phyloP scores from a whole-genome alignment of 768 basidiomycete species.

The Trametes sanguinea region DNA sequence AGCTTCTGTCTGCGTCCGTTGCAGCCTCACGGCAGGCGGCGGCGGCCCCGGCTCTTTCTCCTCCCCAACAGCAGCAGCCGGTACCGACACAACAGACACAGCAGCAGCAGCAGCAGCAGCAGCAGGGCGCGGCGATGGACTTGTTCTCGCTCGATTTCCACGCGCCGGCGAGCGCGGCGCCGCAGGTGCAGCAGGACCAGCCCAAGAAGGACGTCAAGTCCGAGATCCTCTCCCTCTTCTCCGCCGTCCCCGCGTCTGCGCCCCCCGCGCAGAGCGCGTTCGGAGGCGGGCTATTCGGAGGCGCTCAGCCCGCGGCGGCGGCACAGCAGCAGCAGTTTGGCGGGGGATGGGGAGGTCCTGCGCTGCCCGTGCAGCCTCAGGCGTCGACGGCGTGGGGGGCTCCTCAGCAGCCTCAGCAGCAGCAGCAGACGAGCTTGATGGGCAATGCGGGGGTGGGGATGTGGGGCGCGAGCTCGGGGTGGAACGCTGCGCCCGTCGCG shows the following conservation, averaged over 20 bases:
- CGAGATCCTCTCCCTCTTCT: constrained; percentile 84
- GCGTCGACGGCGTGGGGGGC: constrained; percentile 32
- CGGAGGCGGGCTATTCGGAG: background rate
- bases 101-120: constrained; percentile 31
- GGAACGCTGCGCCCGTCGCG: constrained; percentile 45
- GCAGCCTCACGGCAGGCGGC: constrained; percentile 18
- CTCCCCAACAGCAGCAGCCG: constrained; percentile 18
- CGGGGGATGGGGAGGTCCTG: background rate
- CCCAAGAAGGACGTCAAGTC: constrained; percentile 76
- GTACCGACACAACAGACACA: constrained; percentile 28
- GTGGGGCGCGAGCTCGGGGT: constrained; percentile 72
- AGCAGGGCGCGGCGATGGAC: constrained; percentile 49
- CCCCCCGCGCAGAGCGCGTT: constrained; percentile 21
- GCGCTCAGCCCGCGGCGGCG: constrained; percentile 18
- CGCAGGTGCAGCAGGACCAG: constrained; percentile 29
- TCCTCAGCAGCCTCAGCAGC: constrained; percentile 22
- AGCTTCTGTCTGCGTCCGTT: constrained; percentile 49
- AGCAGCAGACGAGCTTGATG: constrained; percentile 51
- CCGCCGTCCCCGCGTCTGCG: constrained; percentile 39
- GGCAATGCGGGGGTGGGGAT: constrained; percentile 53
- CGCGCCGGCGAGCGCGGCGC: constrained; percentile 46
- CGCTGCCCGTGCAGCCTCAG: background rate
- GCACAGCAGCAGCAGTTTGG: constrained; percentile 28
- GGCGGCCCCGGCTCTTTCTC: constrained; percentile 3
- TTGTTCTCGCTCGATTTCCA: constrained; percentile 89